Evolutionary conservation across 768 basidiomycete genomes (phyloP).

Genomic region (Pisolithus orientalis): DNA sequence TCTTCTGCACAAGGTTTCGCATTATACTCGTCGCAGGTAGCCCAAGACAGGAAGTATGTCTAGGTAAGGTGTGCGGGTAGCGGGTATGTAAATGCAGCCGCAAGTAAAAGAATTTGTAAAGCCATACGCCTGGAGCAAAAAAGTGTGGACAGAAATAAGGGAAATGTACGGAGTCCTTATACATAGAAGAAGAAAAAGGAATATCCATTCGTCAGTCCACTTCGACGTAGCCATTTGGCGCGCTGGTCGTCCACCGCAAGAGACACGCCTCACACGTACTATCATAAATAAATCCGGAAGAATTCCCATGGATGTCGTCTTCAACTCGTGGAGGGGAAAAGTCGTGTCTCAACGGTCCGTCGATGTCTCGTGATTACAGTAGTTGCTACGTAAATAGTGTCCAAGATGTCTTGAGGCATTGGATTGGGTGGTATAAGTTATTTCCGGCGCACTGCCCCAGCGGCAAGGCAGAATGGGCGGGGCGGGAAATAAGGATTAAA

Average conservation of each 20-base stretch:
- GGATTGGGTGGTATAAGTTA: constrained; percentile 25
- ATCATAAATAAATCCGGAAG: constrained; percentile 18
- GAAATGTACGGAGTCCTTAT: constrained; percentile 10
- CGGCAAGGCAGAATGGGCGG: background rate
- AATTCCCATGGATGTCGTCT: constrained; percentile 20
- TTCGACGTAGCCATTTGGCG: constrained; percentile 8
- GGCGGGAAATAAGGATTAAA: constrained; percentile 10
- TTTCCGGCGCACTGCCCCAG: constrained; percentile 6
- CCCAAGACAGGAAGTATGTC: constrained; percentile 4
- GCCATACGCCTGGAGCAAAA: constrained; percentile 3
- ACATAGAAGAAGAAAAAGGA: constrained; percentile 18
- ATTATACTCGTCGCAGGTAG: background rate
- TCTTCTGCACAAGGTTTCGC: background rate
- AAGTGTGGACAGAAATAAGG: constrained; percentile 3
- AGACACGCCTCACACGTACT: constrained; percentile 8
- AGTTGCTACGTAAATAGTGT: constrained; percentile 10
- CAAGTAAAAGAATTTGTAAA: constrained; percentile 23
- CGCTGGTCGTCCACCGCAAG: constrained; percentile 2
- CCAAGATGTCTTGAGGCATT: constrained; percentile 11
- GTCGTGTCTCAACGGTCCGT: constrained; percentile 10
- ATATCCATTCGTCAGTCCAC: constrained; percentile 25
- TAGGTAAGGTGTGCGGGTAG: background rate
- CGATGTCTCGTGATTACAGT: constrained; percentile 22
- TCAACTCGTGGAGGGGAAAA: constrained; percentile 13
- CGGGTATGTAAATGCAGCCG: constrained; percentile 10